These are phyloP conservation scores for Epichloe hybrida DNA, from an alignment of 2,329 filamentous ascomycete species.

Conservation along the genomic window DNA sequence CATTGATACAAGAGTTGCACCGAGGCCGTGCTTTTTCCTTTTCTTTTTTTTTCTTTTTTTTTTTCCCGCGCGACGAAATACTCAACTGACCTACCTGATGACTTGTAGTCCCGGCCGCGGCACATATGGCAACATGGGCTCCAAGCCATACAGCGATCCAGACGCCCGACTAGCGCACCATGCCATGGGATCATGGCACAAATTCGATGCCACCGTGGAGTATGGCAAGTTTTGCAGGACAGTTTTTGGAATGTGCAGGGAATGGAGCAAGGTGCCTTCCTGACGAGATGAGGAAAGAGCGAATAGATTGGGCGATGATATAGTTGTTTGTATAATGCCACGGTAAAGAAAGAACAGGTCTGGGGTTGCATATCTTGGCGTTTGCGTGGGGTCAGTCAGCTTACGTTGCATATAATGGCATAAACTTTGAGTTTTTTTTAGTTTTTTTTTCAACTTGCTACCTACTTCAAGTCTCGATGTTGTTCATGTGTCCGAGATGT, in stretches of 20 bases:
- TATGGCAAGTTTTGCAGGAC: conserved; percentile 14
- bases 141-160: conserved; percentile 10
- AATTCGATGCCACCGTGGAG: conserved; percentile 10
- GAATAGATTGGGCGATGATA: neutral
- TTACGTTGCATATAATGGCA: neutral
- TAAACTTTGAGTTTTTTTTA: neutral
- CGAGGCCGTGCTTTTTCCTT: too few relatives aligned
- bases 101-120: conserved; percentile 10
- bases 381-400: neutral
- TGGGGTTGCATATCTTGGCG: neutral
- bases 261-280: conserved; percentile 11
- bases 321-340: neutral
- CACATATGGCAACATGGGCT: conserved; percentile 13
- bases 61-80: neutral
- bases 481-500: too few relatives aligned
- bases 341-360: neutral
- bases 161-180: conserved; percentile 12
- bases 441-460: neutral
- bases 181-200: conserved; percentile 12
- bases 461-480: too few relatives aligned
- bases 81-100: neutral
- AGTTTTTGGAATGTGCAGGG: conserved; percentile 10
- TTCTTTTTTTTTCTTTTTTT: too few relatives aligned
- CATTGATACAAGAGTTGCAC: neutral
- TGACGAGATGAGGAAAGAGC: neutral